Evolutionary conservation across 371 early-diverging fungal genomes (phyloP).

Genomic region (Haplosporangium sp.): DNA sequence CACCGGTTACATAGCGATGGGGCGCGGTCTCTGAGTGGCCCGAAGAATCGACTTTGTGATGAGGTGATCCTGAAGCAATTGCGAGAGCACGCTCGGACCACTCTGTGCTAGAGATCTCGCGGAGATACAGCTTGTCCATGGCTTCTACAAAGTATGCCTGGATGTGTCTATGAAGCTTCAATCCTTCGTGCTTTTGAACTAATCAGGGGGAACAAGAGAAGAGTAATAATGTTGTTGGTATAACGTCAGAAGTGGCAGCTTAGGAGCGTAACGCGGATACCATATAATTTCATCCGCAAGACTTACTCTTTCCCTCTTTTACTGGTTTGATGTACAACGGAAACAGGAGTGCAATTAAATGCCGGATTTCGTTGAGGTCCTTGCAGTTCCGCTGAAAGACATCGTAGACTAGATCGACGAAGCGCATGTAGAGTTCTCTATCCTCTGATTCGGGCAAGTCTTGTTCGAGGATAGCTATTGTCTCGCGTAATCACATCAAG

Average conservation of each 20-base stretch:
- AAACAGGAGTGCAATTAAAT: slow-evolving; percentile 80
- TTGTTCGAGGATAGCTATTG: slow-evolving; percentile 72
- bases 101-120: slow-evolving; percentile 87
- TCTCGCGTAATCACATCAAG: slow-evolving; percentile 55
- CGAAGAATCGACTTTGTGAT: not conserved
- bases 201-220: not conserved
- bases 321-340: slow-evolving; percentile 87
- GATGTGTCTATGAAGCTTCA: slow-evolving; percentile 76
- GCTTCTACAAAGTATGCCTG: slow-evolving; percentile 84
- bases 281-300: not conserved
- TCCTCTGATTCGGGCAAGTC: slow-evolving; percentile 76
- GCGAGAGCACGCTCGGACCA: slow-evolving; percentile 68
- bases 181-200: slow-evolving; percentile 66
- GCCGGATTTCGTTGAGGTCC: slow-evolving; percentile 87
- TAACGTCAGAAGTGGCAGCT: not conserved
- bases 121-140: slow-evolving; percentile 82
- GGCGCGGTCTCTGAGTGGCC: not conserved
- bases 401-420: slow-evolving; percentile 78
- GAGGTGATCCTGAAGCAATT: slow-evolving; percentile 6
- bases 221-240: not conserved
- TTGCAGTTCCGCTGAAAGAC: slow-evolving; percentile 83
- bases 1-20: slow-evolving; percentile 3
- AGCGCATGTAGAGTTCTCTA: slow-evolving; percentile 65
- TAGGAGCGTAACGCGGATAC: not conserved
- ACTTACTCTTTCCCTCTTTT: slow-evolving; percentile 71